Conservation (phyloP, 2,329 filamentous ascomycete genomes). For the Botrytis aclada region DNA sequence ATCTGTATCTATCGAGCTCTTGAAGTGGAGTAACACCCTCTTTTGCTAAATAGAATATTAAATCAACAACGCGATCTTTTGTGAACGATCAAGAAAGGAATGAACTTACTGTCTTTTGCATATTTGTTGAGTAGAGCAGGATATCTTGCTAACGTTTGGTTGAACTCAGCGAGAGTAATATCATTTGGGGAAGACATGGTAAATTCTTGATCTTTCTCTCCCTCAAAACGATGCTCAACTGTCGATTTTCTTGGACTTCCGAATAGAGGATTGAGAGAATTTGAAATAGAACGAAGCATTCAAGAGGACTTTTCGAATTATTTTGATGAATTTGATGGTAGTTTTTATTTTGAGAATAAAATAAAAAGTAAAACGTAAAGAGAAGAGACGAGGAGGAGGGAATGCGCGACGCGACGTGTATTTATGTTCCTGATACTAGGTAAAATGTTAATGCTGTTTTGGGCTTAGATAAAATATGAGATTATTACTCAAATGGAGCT, state of each 20-base stretch:
- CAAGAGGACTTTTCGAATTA: neutral
- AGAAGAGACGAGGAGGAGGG: neutral
- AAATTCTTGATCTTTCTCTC: neutral
- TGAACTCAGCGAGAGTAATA: constrained; percentile 34
- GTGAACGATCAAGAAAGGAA: neutral
- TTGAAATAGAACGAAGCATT: constrained; percentile 20
- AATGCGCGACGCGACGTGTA: constrained; percentile 18
- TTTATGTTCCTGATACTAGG: constrained; percentile 7
- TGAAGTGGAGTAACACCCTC: constrained; percentile 40
- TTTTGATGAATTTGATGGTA: neutral
- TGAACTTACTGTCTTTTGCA: constrained; percentile 30
- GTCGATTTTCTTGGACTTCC: constrained; percentile 25
- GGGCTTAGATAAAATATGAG: constrained; percentile 2
- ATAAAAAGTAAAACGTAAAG: constrained; percentile 12
- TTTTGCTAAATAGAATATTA: constrained; percentile 27
- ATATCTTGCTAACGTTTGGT: constrained; percentile 33
- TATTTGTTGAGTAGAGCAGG: constrained; percentile 29
- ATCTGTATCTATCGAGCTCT: constrained; percentile 60
- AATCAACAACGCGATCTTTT: constrained; percentile 22
- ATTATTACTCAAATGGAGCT: neutral
- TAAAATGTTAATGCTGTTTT: neutral
- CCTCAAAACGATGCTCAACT: neutral
- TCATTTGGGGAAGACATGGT: constrained; percentile 29
- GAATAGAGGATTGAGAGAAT: constrained; percentile 21
- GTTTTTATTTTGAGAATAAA: constrained; percentile 16